Evolutionary conservation across 108 stramenopile species (phyloP).

Genomic region (Cylindrotheca fusiformis): DNA sequence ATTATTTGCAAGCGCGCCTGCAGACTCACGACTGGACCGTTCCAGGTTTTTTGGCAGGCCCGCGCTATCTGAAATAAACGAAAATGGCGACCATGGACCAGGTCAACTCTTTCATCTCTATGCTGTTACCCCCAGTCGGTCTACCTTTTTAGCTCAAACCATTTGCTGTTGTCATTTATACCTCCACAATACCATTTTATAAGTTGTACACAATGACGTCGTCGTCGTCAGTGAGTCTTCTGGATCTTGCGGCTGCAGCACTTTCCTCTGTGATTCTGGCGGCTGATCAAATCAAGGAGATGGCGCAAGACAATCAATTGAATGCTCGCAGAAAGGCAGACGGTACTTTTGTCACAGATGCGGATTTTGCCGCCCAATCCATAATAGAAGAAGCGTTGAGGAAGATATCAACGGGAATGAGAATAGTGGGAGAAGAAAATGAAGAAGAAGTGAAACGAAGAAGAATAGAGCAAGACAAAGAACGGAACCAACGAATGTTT

Average conservation of each 20-base stretch:
- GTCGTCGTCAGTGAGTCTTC: constrained; percentile 29
- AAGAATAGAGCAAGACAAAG: constrained; percentile 19
- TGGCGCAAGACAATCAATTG: not conserved
- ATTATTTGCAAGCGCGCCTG: too few relatives aligned
- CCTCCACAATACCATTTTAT: not conserved
- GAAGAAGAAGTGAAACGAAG: constrained; percentile 35
- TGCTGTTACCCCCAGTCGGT: too few relatives aligned
- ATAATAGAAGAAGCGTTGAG: constrained; percentile 40
- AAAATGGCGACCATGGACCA: not conserved
- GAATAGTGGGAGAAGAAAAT: constrained; percentile 61
- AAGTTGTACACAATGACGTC: not conserved
- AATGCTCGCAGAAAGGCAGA: constrained; percentile 48
- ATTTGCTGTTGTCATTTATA: not conserved
- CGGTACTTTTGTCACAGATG: constrained; percentile 61
- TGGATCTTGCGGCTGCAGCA: constrained; percentile 42
- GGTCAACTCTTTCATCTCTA: not conserved
- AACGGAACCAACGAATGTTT: constrained; percentile 12
- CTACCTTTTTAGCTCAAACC: not conserved
- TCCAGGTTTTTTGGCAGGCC: not conserved
- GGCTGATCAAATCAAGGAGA: constrained; percentile 33
- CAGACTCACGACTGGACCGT: too few relatives aligned
- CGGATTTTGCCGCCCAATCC: constrained; percentile 50
- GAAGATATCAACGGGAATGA: constrained; percentile 23
- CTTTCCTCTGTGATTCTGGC: constrained; percentile 40
- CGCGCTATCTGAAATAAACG: not conserved